Base-by-base conservation (phyloP, 768 basidiomycete species). In the Pleurotus pulmonarius region DNA sequence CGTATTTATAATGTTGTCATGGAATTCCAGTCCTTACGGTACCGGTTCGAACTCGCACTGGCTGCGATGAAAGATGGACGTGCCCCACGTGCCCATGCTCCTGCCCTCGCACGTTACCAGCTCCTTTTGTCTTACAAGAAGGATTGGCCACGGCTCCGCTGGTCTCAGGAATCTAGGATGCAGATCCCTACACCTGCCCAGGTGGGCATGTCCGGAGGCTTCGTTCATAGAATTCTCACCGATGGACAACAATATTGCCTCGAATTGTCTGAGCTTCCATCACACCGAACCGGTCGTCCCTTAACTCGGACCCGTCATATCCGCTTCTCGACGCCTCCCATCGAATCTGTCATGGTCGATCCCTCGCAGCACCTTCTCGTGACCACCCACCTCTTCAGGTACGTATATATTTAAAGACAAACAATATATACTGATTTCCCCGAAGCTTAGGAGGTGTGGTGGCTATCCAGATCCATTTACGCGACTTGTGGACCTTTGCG, bases 401-500 rank as follows among this genome's bases (percentile, higher is more conserved):
- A 69, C 39, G 3, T 34, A 34, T 34, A 34, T 34, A 3, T 34
- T 11, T 11, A 34, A 34, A 34, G 3, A 34, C 29, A 34, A 34
- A 11, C 29, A 34, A 11, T 34, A 8, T 11, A 8, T 34, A 34
- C 29, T 34, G 9, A 34, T 34, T 34, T 34, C 29, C 29, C 29
- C 29, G 13, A 15, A 69, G 71, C 40, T 69, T 75, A 58, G 73
- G 70, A 58, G 77, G 76, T 24, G 69, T 73, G 25, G 67, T 76
- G 47, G 70, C 70, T 20, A 64, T 82, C 9, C 74, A 76, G 44
- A 63, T 86, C 60, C 81, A 81, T 59, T 74, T 86, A 56, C 78
- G 82, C 57, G 73, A 83, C 63, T 66, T 85, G 49, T 79, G 78
- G 72, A 72, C 72, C n/a, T 82, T 81, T 57, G 78, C 74, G 55